A percentile compares a stretch with the other conserved stretches of the same genome.
phyloP scores from a whole-genome alignment of 306 rosid species.

The Clitoria ternatea region DNA sequence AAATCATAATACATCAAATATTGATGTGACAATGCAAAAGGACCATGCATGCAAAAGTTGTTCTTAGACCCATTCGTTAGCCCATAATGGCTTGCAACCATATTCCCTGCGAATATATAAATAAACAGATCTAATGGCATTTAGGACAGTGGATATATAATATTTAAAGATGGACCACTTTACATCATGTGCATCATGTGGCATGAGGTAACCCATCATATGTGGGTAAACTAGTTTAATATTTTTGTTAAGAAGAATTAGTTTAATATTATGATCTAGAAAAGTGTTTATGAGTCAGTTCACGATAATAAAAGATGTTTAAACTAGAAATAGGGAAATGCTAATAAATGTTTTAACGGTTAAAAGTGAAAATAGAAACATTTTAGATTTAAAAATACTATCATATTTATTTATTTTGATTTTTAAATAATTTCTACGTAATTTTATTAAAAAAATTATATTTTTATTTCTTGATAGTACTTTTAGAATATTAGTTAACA shows the following conservation, averaged over 20 bases:
- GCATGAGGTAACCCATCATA: conserved; percentile 25
- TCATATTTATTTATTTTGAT: too few relatives aligned
- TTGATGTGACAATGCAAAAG: neutral
- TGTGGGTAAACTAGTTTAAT: conserved; percentile 9
- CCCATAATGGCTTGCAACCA: conserved; percentile 1
- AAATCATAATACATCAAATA: neutral
- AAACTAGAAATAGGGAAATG: too few relatives aligned
- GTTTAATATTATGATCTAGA: neutral
- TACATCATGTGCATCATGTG: conserved; percentile 30
- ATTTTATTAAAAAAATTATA: too few relatives aligned
- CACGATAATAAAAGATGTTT: conserved; percentile 12
- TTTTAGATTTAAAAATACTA: too few relatives aligned
- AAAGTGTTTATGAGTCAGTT: neutral
- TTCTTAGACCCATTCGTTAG: neutral
- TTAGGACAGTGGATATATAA: neutral
- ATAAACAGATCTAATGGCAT: neutral
- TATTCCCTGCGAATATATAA: neutral
- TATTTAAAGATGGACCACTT: conserved; percentile 4
- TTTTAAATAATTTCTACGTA: too few relatives aligned
- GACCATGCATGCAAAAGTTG: neutral
- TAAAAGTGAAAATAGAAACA: too few relatives aligned
- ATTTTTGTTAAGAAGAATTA: too few relatives aligned
- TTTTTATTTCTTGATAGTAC: too few relatives aligned
- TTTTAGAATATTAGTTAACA: too few relatives aligned
- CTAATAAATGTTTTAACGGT: too few relatives aligned